Evolutionary conservation across 225 moss, liverwort and hornwort genomes (phyloP).

Genomic region (Thuidium tamariscinum): DNA sequence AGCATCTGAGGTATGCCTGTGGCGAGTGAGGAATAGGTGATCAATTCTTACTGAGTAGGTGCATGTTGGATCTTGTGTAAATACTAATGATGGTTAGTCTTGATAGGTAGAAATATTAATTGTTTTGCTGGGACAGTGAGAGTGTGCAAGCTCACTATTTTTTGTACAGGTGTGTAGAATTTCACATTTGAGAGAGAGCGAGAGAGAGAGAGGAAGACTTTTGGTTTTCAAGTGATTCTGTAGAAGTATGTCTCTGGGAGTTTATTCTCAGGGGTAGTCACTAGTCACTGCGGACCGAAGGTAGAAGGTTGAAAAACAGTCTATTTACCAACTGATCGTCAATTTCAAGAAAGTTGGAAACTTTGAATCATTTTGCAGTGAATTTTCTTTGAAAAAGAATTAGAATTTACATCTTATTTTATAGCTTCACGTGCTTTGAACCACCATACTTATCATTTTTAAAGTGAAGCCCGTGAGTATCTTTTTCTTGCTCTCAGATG

Average conservation of each 20-base stretch:
- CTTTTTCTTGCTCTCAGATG: neutral
- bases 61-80: neutral
- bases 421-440: neutral
- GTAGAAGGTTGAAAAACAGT: neutral
- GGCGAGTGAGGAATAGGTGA: neutral
- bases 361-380: too few species aligned
- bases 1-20: neutral
- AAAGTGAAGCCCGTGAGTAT: too few species aligned
- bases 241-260: neutral
- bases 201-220: neutral
- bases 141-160: neutral
- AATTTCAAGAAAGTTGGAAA: neutral
- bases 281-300: neutral
- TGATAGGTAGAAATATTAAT: neutral
- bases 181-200: neutral
- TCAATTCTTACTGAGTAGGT: neutral
- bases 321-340: neutral
- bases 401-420: neutral
- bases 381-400: neutral
- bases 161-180: neutral
- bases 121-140: neutral
- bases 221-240: neutral
- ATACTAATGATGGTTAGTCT: neutral
- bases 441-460: neutral
- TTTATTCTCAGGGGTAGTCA: neutral